These are phyloP conservation scores for Citrus sinensis DNA, from an alignment of 345 rosid species.

Conservation along the genomic window DNA sequence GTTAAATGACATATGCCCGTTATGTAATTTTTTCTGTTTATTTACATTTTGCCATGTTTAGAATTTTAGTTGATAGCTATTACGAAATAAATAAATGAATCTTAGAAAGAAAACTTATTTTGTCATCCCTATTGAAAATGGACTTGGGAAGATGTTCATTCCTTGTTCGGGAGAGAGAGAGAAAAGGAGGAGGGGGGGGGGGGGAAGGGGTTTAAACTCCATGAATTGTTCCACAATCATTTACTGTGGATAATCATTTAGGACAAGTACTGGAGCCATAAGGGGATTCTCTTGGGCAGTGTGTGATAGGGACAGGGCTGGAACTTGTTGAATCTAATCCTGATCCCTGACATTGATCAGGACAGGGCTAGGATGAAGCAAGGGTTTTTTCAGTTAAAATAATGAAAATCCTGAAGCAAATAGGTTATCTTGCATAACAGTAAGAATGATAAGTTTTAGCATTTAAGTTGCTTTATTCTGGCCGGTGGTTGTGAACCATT, in stretches of 20 bases:
- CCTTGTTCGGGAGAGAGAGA: neutral
- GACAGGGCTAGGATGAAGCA: neutral
- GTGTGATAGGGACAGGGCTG: neutral
- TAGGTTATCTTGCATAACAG: neutral
- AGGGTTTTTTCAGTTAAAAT: neutral
- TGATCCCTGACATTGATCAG: neutral
- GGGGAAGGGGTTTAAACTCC: neutral
- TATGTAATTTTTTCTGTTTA: neutral
- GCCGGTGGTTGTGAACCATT: neutral
- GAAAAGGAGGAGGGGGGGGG: too few species aligned
- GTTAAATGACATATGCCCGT: neutral
- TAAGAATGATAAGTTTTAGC: neutral
- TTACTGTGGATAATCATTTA: neutral
- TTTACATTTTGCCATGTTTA: neutral
- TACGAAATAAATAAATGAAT: neutral
- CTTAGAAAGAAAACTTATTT: neutral
- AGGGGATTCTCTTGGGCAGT: neutral
- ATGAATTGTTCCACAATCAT: neutral
- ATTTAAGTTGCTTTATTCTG: neutral
- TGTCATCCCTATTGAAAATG: neutral
- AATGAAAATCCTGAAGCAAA: neutral
- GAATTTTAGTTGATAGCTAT: constrained; percentile 1
- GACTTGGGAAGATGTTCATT: neutral
- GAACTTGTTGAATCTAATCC: neutral
- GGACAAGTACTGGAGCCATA: neutral